Base-by-base conservation (phyloP, 768 basidiomycete genomes). In the Russula compacta region DNA sequence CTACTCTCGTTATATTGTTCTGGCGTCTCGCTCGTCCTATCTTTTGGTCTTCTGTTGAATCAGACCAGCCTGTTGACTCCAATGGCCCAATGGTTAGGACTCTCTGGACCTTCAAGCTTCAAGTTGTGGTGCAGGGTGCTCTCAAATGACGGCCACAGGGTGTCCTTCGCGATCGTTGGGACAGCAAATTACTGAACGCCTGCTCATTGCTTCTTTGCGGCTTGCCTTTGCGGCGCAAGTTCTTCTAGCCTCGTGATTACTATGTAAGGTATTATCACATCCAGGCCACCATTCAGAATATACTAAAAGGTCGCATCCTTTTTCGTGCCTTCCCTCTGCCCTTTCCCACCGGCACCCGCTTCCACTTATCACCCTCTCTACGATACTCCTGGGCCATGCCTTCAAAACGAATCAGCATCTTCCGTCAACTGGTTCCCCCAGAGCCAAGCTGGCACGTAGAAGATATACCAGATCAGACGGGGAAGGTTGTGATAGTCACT, bases 401-500 rank as follows among this genome's bases (percentile, higher is more conserved):
- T 3, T 7, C 6, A 32, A 33, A 12, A 8, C 55, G 55, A 5
- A 38, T 56, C 7, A 29, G 59, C 6, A 11, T 60, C 6, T 8
- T 55, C 46, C 21, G 47, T 17, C 51, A 66, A n/a, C 14, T 56
- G 0, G 53, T 66, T 24, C 62, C 64, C n/a, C 51, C 58, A 1
- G 52, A 53, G 15, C 62, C 64, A 17, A 52, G 15, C 3, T 66
- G 61, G 56, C 53, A 49, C 35, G 62, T 58, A 19, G 39, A 49
- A 14, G 42, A 50, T 46, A 40, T 65, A 4, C 61, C 61, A 3
- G 58, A 63, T n/a, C 64, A 64, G 47, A 43, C 54, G 14, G 64
- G 64, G 0, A 66, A 64, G 29, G 35, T 49, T 10, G 38, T 51
- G 10, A 35, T 66, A 1, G 32, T 66, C 15, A 66, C 64, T 32